Evolutionary conservation across 2,329 filamentous ascomycete species (phyloP).

Genomic region (Xylaria multiplex): DNA sequence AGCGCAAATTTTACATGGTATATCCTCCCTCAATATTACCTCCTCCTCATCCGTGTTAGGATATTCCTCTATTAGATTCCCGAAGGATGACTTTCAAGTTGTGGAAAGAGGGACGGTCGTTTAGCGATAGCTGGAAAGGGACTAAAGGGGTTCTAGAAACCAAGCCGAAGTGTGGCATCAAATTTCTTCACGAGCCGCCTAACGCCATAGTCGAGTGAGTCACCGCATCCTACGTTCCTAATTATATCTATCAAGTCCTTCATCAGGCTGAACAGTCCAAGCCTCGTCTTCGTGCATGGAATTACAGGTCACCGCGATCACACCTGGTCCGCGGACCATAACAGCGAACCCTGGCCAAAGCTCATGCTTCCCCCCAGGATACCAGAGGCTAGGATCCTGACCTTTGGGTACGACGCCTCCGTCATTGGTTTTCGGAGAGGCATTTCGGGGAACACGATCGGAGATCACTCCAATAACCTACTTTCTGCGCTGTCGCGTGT

Average conservation of each 20-base stretch:
- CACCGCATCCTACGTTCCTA: too few relatives aligned
- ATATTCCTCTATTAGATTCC: background rate
- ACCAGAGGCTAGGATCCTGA: conserved; percentile 24
- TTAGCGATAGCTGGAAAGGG: conserved; percentile 22
- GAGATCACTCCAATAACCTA: too few relatives aligned
- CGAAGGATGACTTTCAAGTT: conserved; percentile 20
- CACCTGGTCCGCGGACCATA: conserved; percentile 20
- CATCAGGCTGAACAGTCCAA: too few relatives aligned
- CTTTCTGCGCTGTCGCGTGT: background rate
- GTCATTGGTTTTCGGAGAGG: conserved; percentile 5
- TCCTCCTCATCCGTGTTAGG: background rate
- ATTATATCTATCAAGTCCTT: too few relatives aligned
- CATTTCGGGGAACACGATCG: background rate
- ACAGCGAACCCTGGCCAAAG: conserved; percentile 18
- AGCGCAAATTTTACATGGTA: background rate
- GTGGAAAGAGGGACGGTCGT: conserved; percentile 15
- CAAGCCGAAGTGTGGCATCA: too few relatives aligned
- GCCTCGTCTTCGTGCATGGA: conserved; percentile 26
- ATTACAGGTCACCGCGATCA: conserved; percentile 23
- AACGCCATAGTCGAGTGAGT: too few relatives aligned
- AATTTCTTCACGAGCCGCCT: too few relatives aligned
- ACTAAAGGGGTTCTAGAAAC: background rate
- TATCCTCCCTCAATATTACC: background rate
- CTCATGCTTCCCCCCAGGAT: conserved; percentile 12
- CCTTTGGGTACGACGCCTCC: conserved; percentile 28